These are phyloP conservation scores for Xanthoparmelia taractica DNA, from an alignment of 495 filamentous ascomycete genomes.

Conservation along the genomic window DNA sequence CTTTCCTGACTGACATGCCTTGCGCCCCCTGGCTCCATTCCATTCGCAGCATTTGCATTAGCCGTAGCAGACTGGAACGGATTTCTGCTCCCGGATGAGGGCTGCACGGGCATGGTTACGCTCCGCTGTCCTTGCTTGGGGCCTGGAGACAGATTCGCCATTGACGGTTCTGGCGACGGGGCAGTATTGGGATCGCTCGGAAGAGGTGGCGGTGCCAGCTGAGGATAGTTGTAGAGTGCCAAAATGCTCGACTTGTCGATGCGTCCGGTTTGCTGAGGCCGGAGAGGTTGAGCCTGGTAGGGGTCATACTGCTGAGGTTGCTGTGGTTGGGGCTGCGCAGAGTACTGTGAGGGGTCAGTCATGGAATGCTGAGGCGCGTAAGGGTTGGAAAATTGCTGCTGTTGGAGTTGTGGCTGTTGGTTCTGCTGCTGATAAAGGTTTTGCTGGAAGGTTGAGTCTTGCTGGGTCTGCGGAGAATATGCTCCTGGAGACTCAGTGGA, in stretches of 20 bases:
- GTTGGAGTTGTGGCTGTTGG: constrained; percentile 19
- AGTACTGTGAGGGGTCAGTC: constrained; percentile 29
- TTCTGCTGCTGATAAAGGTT: constrained; percentile 32
- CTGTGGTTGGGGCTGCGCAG: constrained; percentile 29
- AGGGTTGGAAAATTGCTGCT: constrained; percentile 30
- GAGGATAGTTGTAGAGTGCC: constrained; percentile 74
- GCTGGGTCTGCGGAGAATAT: constrained; percentile 33
- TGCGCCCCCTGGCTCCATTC: constrained; percentile 24
- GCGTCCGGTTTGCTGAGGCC: constrained; percentile 40
- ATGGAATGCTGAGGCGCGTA: constrained; percentile 30
- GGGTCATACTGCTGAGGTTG: constrained; percentile 25
- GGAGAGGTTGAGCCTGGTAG: constrained; percentile 35
- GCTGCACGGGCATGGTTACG: constrained; percentile 32
- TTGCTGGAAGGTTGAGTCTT: constrained; percentile 31
- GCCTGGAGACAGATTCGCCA: constrained; percentile 19
- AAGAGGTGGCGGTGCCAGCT: constrained; percentile 50
- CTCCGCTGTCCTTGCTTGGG: constrained; percentile 26
- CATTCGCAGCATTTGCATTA: constrained; percentile 3
- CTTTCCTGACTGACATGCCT: constrained; percentile 82
- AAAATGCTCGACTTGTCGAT: constrained; percentile 80
- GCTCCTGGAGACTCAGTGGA: constrained; percentile 30
- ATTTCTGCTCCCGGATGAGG: constrained; percentile 31
- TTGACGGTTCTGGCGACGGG: constrained; percentile 22
- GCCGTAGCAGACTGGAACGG: constrained; percentile 29
- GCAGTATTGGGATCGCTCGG: constrained; percentile 33